Base-by-base conservation (phyloP, 2,329 filamentous ascomycete species). In the Xylariaceae sp. region DNA sequence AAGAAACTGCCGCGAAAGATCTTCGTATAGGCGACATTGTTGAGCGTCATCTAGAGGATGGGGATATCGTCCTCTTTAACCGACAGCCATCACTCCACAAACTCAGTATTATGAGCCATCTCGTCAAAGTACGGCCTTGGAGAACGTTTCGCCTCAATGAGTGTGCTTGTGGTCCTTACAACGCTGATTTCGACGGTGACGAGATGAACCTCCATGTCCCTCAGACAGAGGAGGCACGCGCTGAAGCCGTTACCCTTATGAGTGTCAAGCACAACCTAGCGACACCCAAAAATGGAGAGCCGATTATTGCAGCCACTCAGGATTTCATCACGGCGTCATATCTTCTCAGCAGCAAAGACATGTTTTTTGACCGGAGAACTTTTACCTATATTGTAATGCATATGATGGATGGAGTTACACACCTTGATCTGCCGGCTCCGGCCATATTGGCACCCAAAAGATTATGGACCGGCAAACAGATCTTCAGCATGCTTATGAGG, bases 131-230 rank as follows among this genome's bases (percentile, higher is more conserved):
- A 46, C 84, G 94, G 47, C 94, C 92, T 0, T 95, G 94, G 86
- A 85, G 92, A 70, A 99, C 94, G 0, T 97, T 99, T 69, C 87
- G 94, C 51, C 79, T 99, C 16, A 99, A 99, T 68, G 94, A 99
- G 70, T 99, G 94, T 81, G 94, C 96, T 1, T 99, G 94, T 72
- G 92, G 88, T 57, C 94, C 94, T 3, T 99, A 99, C 78, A 99
- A 99, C 64, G 94, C 94, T 52, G 94, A 99, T 81, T 99, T 99
- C 63, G 94, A 99, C 65, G 94, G 94, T 56, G 94, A 99, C 64
- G 94, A 99, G 71, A 99, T 99, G 94, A 99, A 99, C 65, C 74
- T 99, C 45, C 94, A 99, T 72, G 92, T 99, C 15, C 94, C 94
- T 2, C 94, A 99, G 69, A 97, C 94, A 0, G 94, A 99, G 74